Conservation (phyloP, 2,329 filamentous ascomycete species). For the Phialophora macrospora region DNA sequence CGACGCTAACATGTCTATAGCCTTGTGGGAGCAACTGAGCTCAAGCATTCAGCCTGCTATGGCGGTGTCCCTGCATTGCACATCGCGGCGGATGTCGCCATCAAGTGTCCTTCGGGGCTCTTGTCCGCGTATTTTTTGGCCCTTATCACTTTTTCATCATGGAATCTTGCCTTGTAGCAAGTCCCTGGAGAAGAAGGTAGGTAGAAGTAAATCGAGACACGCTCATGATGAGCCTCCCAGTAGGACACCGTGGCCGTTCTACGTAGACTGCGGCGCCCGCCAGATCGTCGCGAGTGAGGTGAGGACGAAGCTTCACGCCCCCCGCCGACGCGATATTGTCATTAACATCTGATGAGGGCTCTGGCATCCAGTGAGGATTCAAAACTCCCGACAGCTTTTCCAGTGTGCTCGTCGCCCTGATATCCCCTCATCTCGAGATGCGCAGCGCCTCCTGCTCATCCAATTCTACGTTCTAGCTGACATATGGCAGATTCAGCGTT, state of each 20-base stretch:
- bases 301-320: not conserved
- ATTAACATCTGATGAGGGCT: not conserved
- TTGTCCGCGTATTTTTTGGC: constrained; percentile 41
- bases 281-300: not conserved
- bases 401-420: not conserved
- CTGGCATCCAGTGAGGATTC: not conserved
- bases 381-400: not conserved
- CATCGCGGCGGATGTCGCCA: constrained; percentile 36
- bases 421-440: not conserved
- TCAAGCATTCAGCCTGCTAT: constrained; percentile 38
- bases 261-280: not conserved
- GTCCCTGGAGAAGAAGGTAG: constrained; percentile 38
- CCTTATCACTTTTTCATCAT: constrained; percentile 39
- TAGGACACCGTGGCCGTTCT: not conserved
- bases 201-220: not conserved
- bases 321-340: not conserved
- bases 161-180: constrained; percentile 34
- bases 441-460: not conserved
- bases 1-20: not conserved
- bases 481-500: not conserved
- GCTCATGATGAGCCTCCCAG: not conserved
- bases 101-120: constrained; percentile 40
- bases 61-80: constrained; percentile 39
- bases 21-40: constrained; percentile 36
- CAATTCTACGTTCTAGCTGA: not conserved